Conservation (phyloP, 2,329 filamentous ascomycete genomes). For the Cadophora gregata region DNA sequence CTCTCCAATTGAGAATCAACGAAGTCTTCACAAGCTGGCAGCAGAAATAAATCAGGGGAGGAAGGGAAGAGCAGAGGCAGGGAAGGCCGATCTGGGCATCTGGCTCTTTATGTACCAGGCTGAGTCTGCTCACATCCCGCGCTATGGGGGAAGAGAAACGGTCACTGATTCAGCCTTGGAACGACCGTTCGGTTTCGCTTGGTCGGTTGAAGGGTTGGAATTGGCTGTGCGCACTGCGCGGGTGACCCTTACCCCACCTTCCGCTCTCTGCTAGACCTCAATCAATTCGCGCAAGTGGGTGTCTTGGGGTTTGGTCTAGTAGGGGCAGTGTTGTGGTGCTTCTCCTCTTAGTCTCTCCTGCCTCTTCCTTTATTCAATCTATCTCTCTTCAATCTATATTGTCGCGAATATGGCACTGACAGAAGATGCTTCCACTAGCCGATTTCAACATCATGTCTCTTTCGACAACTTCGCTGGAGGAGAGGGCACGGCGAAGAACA, state of each 20-base stretch:
- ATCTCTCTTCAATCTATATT: neutral
- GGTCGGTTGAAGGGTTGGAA: conserved; percentile 6
- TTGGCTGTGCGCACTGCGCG: conserved; percentile 20
- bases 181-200: conserved; percentile 26
- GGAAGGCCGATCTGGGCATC: conserved; percentile 9
- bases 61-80: neutral
- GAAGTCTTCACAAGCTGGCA: conserved; percentile 7
- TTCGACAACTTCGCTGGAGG: conserved; percentile 76
- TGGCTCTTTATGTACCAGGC: conserved; percentile 45
- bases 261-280: conserved; percentile 21
- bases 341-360: conserved; percentile 2
- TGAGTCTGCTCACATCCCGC: conserved; percentile 38
- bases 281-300: conserved; percentile 30
- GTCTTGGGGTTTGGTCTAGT: conserved; percentile 13
- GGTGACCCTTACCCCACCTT: conserved; percentile 36
- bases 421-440: conserved; percentile 46
- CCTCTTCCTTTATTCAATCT: conserved; percentile 3
- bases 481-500: conserved; percentile 61
- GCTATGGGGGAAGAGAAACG: neutral
- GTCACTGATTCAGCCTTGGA: conserved; percentile 29
- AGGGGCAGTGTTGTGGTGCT: neutral
- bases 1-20: neutral
- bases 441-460: conserved; percentile 72
- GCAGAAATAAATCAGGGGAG: neutral
- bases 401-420: conserved; percentile 37